Evolutionary conservation across 805 yeast species (phyloP), one percentile per base, ranked within the genome.

Genomic region (Wickerhamia fluorescens): DNA sequence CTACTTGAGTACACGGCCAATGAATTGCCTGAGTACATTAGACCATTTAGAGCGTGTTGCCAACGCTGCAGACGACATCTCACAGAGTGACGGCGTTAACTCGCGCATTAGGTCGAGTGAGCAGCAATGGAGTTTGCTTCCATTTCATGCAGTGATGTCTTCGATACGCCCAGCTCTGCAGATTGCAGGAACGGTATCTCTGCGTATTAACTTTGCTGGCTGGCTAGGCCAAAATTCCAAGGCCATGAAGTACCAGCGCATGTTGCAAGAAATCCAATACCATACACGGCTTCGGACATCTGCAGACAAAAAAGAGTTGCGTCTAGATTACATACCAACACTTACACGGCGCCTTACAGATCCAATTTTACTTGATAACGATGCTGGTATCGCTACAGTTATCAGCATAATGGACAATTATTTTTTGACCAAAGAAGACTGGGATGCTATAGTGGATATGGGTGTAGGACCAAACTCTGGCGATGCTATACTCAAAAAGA

Each of bases 201-300:
- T 81, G 7, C 64, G 95, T 40, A 75, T 79, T 31, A 78, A 75
- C 55, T 89, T 89, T 58, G 74, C 96, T 1, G 61, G 79, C 1
- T 88, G 88, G 84, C 62, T 89, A 30, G 98, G 97, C 1, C 89
- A 88, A 49, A 83, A 84, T 45, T 85, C 96, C 13, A 87, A 85
- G 55, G 62, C 72, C 10, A 75, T 78, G 59, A 92, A 92, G 54
- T 82, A 73, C 50, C 71, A 66, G 31, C 69, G 99, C 33, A 51
- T 83, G 30, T 63, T 92, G 23, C 95, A 88, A 41, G 96, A 87
- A 46, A 46, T 92, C 31, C 94, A 87, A 38, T 82, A 89, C 42
- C 96, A 88, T 46, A 75, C 94, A 10, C 73, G 95, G 25, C 66
- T 87, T 32, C 70, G 78, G 35, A 81, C 95, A 0, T 77, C 84